These are phyloP conservation scores for Macrotyloma uniflorum DNA, from an alignment of 306 rosid genomes.

Conservation along the genomic window DNA sequence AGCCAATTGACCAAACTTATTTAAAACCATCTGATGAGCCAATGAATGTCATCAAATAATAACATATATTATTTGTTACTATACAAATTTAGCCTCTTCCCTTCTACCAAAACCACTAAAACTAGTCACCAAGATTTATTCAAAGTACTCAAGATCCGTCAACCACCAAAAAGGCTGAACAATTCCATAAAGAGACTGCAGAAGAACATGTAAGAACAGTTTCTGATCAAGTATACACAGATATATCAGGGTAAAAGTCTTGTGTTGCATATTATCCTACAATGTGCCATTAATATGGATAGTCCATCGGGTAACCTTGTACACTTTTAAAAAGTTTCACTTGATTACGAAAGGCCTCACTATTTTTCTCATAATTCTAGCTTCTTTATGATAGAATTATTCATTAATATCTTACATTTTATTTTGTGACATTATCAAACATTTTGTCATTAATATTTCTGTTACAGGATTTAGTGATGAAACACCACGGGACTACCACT, in stretches of 20 bases:
- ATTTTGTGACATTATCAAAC: neutral
- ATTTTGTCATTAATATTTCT: slow-evolving; percentile 15
- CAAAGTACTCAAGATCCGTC: neutral
- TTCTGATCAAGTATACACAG: neutral
- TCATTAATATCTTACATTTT: slow-evolving; percentile 4
- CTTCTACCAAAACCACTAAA: neutral
- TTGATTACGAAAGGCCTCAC: neutral
- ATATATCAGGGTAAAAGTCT: neutral
- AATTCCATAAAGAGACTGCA: neutral
- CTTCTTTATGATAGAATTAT: slow-evolving; percentile 8
- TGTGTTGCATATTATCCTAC: neutral
- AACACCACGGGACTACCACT: slow-evolving; percentile 97
- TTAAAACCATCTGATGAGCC: neutral
- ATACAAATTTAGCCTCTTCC: neutral
- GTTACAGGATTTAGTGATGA: slow-evolving; percentile 93
- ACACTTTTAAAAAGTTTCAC: neutral
- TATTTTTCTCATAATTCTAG: slow-evolving; percentile 13
- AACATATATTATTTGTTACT: neutral
- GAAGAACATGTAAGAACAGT: slow-evolving; percentile 5
- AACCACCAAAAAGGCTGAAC: neutral
- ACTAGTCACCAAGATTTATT: neutral
- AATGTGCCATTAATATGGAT: neutral
- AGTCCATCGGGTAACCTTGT: neutral
- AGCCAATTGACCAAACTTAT: neutral
- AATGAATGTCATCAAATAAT: slow-evolving; percentile 10